A percentile compares a stretch with the other conserved stretches of the same genome.
phyloP scores from a whole-genome alignment of 2,329 filamentous ascomycete genomes.

The Nothophoma quercina region DNA sequence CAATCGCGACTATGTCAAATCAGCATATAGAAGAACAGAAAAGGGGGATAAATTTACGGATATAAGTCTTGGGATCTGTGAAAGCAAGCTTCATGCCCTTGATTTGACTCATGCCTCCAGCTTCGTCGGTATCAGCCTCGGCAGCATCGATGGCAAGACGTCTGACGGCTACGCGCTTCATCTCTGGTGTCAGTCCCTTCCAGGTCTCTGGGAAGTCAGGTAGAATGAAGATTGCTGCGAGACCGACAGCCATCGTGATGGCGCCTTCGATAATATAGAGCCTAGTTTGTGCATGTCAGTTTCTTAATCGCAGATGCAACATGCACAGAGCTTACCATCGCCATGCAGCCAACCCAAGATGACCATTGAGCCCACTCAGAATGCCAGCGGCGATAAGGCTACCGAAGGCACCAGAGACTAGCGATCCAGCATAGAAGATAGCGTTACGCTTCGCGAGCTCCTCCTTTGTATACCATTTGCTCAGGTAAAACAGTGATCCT shows the following conservation, averaged over 20 bases:
- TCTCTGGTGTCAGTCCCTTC: conserved; percentile 49
- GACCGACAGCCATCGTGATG: conserved; percentile 46
- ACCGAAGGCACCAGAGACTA: conserved; percentile 60
- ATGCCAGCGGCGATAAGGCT: conserved; percentile 63
- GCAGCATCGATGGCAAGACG: conserved; percentile 59
- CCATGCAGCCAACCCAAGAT: conserved; percentile 45
- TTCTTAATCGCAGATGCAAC: no score
- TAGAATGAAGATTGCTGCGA: conserved; percentile 44
- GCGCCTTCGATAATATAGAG: conserved; percentile 50
- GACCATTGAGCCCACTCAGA: conserved; percentile 45
- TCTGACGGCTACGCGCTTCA: conserved; percentile 54
- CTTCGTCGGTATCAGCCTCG: conserved; percentile 55
- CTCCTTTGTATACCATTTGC: conserved; percentile 60
- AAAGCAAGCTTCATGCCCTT: conserved; percentile 61
- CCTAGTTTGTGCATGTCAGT: conserved; percentile 3
- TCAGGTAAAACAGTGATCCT: conserved; percentile 34
- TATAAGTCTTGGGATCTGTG: conserved; percentile 59
- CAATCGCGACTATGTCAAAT: conserved; percentile 48
- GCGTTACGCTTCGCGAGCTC: conserved; percentile 60
- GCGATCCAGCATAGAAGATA: conserved; percentile 61
- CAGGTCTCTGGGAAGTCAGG: conserved; percentile 54
- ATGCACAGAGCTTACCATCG: conserved; percentile 29
- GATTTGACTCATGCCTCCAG: conserved; percentile 57
- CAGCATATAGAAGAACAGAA: no score
- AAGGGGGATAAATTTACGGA: conserved; percentile 28